These are phyloP conservation scores for Galeopsis tetrahit DNA, from an alignment of 257 asterid species.

Conservation along the genomic window DNA sequence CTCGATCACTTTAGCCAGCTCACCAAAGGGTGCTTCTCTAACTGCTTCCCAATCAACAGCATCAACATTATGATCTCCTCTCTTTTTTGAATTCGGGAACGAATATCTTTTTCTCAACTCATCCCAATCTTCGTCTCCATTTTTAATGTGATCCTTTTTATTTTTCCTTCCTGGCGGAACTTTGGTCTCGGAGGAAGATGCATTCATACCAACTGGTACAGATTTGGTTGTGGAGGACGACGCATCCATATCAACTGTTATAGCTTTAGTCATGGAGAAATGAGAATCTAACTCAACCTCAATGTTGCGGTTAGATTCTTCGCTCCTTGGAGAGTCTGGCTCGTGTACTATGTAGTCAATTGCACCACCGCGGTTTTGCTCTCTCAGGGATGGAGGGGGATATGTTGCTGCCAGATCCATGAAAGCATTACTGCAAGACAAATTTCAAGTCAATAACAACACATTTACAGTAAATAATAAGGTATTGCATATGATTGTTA, in stretches of 20 bases:
- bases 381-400: conserved; percentile 35
- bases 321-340: neutral
- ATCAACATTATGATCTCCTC: conserved; percentile 33
- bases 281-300: neutral
- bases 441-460: neutral
- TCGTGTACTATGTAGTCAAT: conserved; percentile 7
- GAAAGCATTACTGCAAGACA: conserved; percentile 53
- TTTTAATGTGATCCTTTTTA: conserved; percentile 14
- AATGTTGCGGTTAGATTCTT: neutral
- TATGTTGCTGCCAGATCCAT: conserved; percentile 54
- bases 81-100: conserved; percentile 7
- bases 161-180: conserved; percentile 21
- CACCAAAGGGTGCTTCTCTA: conserved; percentile 41
- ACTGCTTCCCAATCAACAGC: conserved; percentile 66
- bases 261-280: too few species aligned
- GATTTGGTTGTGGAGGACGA: neutral
- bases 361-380: conserved; percentile 19
- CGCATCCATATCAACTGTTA: neutral
- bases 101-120: conserved; percentile 42
- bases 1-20: conserved; percentile 40
- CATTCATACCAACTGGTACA: too few species aligned
- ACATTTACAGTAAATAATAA: too few species aligned
- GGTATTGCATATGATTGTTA: too few species aligned
- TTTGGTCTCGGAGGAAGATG: neutral
- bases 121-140: conserved; percentile 51